Evolutionary conservation across 441 rosid species (phyloP).

Genomic region (Gossypium lobatum): DNA sequence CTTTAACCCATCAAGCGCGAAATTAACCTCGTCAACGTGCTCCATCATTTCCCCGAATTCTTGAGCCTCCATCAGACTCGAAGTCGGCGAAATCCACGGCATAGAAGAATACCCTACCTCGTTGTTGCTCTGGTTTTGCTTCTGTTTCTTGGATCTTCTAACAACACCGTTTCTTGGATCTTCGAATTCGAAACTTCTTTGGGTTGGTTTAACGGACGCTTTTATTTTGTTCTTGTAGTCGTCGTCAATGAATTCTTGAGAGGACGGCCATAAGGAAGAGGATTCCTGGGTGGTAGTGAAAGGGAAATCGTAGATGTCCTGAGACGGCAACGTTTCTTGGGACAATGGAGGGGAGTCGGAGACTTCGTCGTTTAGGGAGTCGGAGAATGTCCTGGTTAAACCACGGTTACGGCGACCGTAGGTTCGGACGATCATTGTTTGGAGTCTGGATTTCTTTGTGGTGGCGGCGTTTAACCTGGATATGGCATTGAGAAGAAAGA

Average conservation of each 20-base stretch:
- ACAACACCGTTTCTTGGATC: conserved; percentile 27
- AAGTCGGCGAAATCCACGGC: conserved; percentile 33
- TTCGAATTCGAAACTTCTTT: conserved; percentile 16
- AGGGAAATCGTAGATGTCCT: conserved; percentile 44
- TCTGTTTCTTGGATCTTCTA: conserved; percentile 37
- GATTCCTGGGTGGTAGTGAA: conserved; percentile 73
- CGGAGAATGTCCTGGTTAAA: conserved; percentile 40
- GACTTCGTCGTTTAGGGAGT: conserved; percentile 34
- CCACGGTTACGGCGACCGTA: conserved; percentile 86
- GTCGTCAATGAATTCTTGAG: conserved; percentile 32
- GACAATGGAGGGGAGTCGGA: conserved; percentile 42
- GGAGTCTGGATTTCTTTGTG: background rate
- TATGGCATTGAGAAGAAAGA: conserved; percentile 22
- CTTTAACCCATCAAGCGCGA: conserved; percentile 83
- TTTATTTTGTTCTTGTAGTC: conserved; percentile 12
- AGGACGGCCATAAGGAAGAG: conserved; percentile 46
- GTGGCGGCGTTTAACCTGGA: background rate
- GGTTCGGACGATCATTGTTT: conserved; percentile 72
- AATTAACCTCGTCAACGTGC: conserved; percentile 94
- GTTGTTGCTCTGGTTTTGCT: conserved; percentile 22
- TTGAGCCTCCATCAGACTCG: conserved; percentile 94
- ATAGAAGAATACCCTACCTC: conserved; percentile 17
- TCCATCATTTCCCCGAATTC: conserved; percentile 99
- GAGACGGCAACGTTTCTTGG: conserved; percentile 44
- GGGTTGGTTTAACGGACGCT: conserved; percentile 11